Evolutionary conservation across 1,139 yeast species (phyloP), one percentile per base, ranked within the genome.

Genomic region (Taphrina pruni): DNA sequence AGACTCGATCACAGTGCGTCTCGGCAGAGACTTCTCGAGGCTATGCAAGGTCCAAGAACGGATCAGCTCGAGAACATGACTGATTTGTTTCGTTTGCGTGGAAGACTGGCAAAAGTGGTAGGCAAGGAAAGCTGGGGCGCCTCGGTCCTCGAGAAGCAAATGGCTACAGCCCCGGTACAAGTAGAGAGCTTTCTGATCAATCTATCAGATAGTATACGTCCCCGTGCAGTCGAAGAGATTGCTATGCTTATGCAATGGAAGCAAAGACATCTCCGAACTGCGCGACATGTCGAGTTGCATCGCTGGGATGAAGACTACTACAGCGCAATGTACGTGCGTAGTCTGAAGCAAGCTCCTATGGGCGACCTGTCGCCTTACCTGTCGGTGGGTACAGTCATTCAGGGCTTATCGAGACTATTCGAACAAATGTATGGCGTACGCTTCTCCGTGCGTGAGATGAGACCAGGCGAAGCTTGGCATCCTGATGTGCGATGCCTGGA

Each of bases 241-340:
- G 79, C 79, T 64, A 73, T 77, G 11, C 78, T 87, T 46, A 81
- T 82, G 50, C 76, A 77, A 20, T 73, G 78, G 69, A 84, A 84
- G 72, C 76, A 78, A 38, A 76, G 76, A 9, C 73, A 73, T 14
- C 71, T 74, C 57, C 75, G 73, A 61, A 71, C 78, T 17, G 76
- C 76, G 65, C 70, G 60, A 12, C 71, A 73, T 43, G 62, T 66
- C 0, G 71, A 62, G 35, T 70, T 91, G 48, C 85, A 87, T 72
- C 96, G 97, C 0, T 94, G 99, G 99, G 99, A 94, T 77, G 83
- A 97, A 71, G 97, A 92, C 73, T 93, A 85, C 76, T 83, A 88
- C 70, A 78, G 85, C 1, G 77, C 86, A 14, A 75, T 79, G 68
- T 78, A 78, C 61, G 79, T 75, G 70, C 77, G 72, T 72, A 70